These are phyloP conservation scores for Eremothecium coryli DNA, from an alignment of 1,139 yeast species.

Conservation along the genomic window DNA sequence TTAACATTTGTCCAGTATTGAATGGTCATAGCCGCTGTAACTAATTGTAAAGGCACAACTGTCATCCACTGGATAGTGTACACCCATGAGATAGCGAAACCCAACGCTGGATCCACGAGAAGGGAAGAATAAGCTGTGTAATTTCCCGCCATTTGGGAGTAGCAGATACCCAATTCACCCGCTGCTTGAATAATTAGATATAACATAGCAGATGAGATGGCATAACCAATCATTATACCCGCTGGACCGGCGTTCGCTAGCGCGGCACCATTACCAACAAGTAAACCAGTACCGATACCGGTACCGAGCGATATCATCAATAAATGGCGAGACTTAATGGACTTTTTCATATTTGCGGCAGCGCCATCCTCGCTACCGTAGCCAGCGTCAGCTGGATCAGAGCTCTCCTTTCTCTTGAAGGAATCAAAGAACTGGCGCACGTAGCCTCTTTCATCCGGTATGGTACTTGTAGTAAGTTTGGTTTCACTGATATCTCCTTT, in stretches of 20 bases:
- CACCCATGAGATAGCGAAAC: conserved; percentile 73
- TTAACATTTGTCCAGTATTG: conserved; percentile 58
- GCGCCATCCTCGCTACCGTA: conserved; percentile 16
- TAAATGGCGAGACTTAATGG: conserved; percentile 40
- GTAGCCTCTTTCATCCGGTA: neutral
- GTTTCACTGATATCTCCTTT: neutral
- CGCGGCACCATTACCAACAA: conserved; percentile 67
- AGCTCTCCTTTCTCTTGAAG: conserved; percentile 13
- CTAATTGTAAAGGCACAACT: conserved; percentile 65
- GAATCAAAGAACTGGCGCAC: conserved; percentile 19
- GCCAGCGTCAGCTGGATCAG: too few relatives aligned
- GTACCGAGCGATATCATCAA: conserved; percentile 78
- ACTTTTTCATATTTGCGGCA: conserved; percentile 35
- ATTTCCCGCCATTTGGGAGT: conserved; percentile 65
- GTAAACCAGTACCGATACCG: conserved; percentile 68
- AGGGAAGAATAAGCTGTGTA: conserved; percentile 59
- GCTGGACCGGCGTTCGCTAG: conserved; percentile 70
- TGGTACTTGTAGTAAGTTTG: neutral
- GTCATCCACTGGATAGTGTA: conserved; percentile 74
- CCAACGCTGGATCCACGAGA: conserved; percentile 64
- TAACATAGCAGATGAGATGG: conserved; percentile 54
- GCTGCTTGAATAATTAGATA: conserved; percentile 70
- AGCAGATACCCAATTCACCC: conserved; percentile 71
- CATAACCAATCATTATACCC: conserved; percentile 58
- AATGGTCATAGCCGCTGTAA: conserved; percentile 66